Evolutionary conservation across 208 protist genomes (phyloP).

Genomic region (Crithidia thermophila): DNA sequence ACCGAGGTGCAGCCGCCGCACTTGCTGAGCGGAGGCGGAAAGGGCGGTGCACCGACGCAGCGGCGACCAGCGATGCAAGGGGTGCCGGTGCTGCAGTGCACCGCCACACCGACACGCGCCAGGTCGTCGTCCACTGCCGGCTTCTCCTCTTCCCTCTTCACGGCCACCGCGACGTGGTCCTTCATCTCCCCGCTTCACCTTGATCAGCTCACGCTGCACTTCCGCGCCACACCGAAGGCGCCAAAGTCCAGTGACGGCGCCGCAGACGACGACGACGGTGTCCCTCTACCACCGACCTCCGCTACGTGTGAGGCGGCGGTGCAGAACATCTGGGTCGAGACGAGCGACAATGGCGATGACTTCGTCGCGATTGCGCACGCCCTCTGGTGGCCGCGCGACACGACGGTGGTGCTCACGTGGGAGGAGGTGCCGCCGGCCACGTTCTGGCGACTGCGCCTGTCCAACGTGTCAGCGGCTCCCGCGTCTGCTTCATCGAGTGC

Average conservation of each 20-base stretch:
- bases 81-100: conserved; percentile 27
- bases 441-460: conserved; percentile 30
- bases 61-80: not conserved
- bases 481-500: not conserved
- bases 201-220: conserved; percentile 21
- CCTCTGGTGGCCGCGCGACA: conserved; percentile 15
- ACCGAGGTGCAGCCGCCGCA: conserved; percentile 36
- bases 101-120: not conserved
- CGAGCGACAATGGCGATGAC: conserved; percentile 75
- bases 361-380: conserved; percentile 45
- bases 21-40: conserved; percentile 18
- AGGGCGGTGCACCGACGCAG: not conserved
- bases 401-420: conserved; percentile 39
- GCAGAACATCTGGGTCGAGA: conserved; percentile 63
- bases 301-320: conserved; percentile 7
- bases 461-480: not conserved
- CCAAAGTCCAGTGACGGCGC: not conserved
- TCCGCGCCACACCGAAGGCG: conserved; percentile 3
- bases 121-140: not conserved
- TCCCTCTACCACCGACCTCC: not conserved
- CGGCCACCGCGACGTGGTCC: conserved; percentile 25
- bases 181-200: conserved; percentile 21
- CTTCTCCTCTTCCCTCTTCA: too few species aligned
- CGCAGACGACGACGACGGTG: not conserved
- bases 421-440: conserved; percentile 10